These are phyloP conservation scores for Thelephora terrestris DNA, from an alignment of 1,284 basidiomycete genomes.

Conservation along the genomic window DNA sequence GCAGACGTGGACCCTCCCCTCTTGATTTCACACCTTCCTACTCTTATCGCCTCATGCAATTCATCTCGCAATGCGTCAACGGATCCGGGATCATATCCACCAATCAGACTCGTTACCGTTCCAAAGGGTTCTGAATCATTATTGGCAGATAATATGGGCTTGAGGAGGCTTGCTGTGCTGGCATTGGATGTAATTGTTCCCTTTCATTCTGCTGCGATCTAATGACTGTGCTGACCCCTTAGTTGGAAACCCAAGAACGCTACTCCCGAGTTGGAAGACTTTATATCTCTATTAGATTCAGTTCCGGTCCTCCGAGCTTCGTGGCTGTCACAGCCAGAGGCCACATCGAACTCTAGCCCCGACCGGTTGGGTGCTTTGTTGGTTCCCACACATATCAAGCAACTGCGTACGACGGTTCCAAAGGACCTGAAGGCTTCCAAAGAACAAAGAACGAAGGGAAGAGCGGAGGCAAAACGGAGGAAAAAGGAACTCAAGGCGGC, in stretches of 20 bases:
- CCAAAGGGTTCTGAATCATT: conserved; percentile 59
- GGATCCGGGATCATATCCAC: conserved; percentile 6
- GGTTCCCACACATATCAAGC: conserved; percentile 79
- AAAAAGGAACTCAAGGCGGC: conserved; percentile 22
- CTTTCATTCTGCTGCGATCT: background rate
- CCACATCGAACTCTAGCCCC: conserved; percentile 7
- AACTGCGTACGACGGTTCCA: conserved; percentile 72
- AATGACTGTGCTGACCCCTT: background rate
- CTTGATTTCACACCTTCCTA: conserved; percentile 61
- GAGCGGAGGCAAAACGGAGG: conserved; percentile 39
- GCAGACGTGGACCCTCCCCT: conserved; percentile 65
- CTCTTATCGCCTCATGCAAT: conserved; percentile 66
- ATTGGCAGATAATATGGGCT: conserved; percentile 53
- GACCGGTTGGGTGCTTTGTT: conserved; percentile 14
- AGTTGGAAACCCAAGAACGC: conserved; percentile 21
- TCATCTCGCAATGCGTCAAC: conserved; percentile 20
- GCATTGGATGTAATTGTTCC: conserved; percentile 42
- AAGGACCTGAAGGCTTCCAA: conserved; percentile 71
- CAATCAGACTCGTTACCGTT: conserved; percentile 49
- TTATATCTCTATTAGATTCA: conserved; percentile 33
- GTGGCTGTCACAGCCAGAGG: conserved; percentile 40
- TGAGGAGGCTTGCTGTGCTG: conserved; percentile 63
- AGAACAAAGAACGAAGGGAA: conserved; percentile 45
- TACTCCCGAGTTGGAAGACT: conserved; percentile 27
- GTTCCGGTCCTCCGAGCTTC: conserved; percentile 45